phyloP scores from a whole-genome alignment of 805 yeast genomes.

The Clavispora vitiphila region DNA sequence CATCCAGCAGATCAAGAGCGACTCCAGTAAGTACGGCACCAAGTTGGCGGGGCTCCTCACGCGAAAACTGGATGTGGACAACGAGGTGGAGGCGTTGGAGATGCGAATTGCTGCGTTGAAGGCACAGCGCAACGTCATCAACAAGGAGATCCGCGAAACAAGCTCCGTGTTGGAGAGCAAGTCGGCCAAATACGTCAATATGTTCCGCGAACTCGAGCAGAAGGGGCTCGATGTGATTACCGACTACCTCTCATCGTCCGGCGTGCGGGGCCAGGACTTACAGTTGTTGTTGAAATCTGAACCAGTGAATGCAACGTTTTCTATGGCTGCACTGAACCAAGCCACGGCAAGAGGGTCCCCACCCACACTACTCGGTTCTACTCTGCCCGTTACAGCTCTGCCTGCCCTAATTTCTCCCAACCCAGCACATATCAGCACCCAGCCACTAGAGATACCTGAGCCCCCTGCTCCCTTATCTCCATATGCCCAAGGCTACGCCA shows the following conservation, averaged over 20 bases:
- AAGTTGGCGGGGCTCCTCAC: constrained; percentile 32
- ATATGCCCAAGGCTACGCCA: constrained; percentile 31
- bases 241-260: constrained; percentile 16
- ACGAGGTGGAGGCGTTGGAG: constrained; percentile 38
- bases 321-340: too few relatives aligned
- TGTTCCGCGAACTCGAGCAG: constrained; percentile 34
- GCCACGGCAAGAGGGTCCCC: too few relatives aligned
- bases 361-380: too few relatives aligned
- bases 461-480: constrained; percentile 15
- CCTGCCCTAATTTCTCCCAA: background rate
- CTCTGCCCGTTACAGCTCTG: background rate
- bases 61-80: constrained; percentile 28
- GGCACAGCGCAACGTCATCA: constrained; percentile 28
- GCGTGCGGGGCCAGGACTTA: constrained; percentile 1
- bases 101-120: constrained; percentile 26
- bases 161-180: constrained; percentile 48
- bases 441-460: constrained; percentile 2
- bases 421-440: background rate
- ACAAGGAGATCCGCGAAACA: constrained; percentile 39
- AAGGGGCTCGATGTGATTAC: constrained; percentile 32
- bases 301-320: constrained; percentile 5
- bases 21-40: constrained; percentile 37
- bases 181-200: constrained; percentile 40
- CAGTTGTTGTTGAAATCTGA: constrained; percentile 7
- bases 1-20: constrained; percentile 37